Base-by-base conservation (phyloP, 1,284 basidiomycete species). In the Pascua guehoae region DNA sequence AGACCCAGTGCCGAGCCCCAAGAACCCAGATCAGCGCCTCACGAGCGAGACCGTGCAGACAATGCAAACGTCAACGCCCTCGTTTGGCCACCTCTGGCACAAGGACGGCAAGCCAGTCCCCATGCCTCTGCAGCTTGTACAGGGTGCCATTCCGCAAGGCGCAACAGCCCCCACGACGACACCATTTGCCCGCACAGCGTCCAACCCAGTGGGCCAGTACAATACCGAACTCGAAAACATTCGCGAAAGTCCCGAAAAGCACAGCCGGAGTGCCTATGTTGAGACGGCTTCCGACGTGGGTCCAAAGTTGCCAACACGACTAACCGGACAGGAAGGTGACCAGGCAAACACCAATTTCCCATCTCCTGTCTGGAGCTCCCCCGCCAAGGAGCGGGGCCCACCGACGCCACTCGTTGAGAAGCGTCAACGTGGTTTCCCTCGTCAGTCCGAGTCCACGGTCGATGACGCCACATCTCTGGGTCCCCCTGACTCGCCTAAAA, bases 261-360 rank as follows among this genome's bases (percentile, higher is more conserved):
- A 5, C 7, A 18, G 15, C n/a, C 38, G 37, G 5, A 36, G 24
- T 5, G 73, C 74, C 8, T 73, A 69, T 57, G 74, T 73, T 2
- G 73, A 77, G 63, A 73, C 71, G 10, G 65, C 76, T 4, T 63
- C 68, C 44, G 74, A 77, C 56, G 73, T 73, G 40, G 62, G 74
- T 67, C 5, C 14, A 16, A 14, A n/a, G 8, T 7, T 32, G 24
- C 24, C 24, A 32, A 32, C 24, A 32, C 24, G 24, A 7, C 24
- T 32, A 7, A 32, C 24, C 7, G 24, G 24, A 32, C 24, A 32
- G 24, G 24, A 32, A 7, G 24, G 24, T 7, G 24, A 32, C 24
- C 24, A 32, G 24, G n/a, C n/a, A n/a, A n/a, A n/a, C n/a, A n/a
- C n/a, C n/a, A 32, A 32, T 32, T 32, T 32, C 24, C 24, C 24